Conservation (phyloP, 352 stramenopile genomes). For the Globisporangium emineosum region DNA sequence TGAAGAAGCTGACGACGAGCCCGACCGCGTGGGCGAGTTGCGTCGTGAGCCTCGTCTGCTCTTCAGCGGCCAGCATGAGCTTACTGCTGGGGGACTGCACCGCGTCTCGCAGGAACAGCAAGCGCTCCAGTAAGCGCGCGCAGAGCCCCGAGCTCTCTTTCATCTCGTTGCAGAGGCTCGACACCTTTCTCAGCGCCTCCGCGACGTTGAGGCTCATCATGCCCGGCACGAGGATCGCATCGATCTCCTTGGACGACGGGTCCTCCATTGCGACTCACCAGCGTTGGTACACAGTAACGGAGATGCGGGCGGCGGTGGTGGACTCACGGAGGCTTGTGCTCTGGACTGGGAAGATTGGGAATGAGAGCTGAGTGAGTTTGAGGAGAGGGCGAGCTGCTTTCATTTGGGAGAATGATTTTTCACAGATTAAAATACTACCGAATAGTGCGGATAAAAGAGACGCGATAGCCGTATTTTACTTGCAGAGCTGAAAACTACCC, state of each 20-base stretch:
- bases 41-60: not conserved
- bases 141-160: conserved; percentile 12
- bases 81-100: conserved; percentile 21
- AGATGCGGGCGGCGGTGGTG: too few species aligned
- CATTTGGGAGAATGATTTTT: too few species aligned
- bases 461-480: too few species aligned
- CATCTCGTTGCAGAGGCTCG: conserved; percentile 15
- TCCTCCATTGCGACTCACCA: not conserved
- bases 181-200: not conserved
- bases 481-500: too few species aligned
- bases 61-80: conserved; percentile 12
- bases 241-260: not conserved
- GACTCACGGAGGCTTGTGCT: not conserved
- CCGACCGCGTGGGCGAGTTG: conserved; percentile 20
- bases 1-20: not conserved
- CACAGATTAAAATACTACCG: too few species aligned
- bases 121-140: conserved; percentile 6
- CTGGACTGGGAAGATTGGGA: not conserved
- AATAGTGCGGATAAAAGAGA: too few species aligned
- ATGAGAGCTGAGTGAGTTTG: not conserved
- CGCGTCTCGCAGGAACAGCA: conserved; percentile 22
- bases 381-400: too few species aligned
- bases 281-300: not conserved
- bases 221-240: conserved; percentile 2
- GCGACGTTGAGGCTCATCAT: conserved; percentile 2